Conservation (phyloP, 2,329 filamentous ascomycete species). For the Ophiostoma quercus region DNA sequence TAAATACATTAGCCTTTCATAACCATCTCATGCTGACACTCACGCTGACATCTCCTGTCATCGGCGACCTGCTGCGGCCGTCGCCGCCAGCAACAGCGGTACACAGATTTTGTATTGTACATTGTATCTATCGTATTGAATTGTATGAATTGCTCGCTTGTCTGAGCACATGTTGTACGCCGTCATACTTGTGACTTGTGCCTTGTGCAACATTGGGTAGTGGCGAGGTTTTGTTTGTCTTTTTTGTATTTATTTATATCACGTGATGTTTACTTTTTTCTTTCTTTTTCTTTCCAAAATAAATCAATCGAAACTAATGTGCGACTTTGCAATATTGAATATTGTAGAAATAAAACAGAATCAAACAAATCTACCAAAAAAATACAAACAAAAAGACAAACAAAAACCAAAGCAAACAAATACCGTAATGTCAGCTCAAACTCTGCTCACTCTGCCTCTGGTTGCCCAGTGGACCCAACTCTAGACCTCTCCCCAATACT, state of each 20-base stretch:
- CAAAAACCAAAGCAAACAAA: not conserved
- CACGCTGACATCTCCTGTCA: not conserved
- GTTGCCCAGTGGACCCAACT: slow-evolving; percentile 11
- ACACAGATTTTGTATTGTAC: not conserved
- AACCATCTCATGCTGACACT: too few relatives aligned
- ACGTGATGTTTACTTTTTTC: not conserved
- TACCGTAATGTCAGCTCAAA: too few relatives aligned
- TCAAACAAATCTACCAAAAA: not conserved
- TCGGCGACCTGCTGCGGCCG: slow-evolving; percentile 1
- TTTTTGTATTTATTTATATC: not conserved
- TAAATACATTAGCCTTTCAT: too few relatives aligned
- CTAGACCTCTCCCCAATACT: not conserved
- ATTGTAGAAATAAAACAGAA: too few relatives aligned
- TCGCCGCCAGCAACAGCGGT: not conserved
- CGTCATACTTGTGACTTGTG: not conserved
- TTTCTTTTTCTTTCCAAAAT: not conserved
- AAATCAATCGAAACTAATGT: not conserved
- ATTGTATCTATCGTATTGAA: not conserved
- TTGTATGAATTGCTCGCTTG: too few relatives aligned
- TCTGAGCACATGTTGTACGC: not conserved
- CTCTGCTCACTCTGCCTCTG: not conserved
- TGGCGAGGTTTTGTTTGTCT: not conserved
- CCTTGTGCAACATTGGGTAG: not conserved
- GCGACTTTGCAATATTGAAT: not conserved
- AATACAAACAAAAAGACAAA: not conserved